These are phyloP conservation scores for Aspergillus unguis DNA, from an alignment of 2,329 filamentous ascomycete species.

Conservation along the genomic window DNA sequence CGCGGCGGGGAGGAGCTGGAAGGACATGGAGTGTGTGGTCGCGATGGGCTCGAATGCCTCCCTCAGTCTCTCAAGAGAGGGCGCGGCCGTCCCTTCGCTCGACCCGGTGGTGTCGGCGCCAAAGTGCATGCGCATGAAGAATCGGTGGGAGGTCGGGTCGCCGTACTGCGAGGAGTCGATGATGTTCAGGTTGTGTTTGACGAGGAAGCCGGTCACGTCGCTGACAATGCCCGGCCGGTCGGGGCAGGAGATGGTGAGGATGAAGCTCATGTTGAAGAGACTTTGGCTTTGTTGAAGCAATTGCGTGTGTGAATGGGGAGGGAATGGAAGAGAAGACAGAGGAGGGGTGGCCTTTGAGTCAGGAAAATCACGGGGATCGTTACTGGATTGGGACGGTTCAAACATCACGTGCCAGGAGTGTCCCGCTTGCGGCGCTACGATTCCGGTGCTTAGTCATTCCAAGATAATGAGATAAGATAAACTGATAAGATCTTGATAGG, in stretches of 20 bases:
- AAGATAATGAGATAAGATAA: too few species aligned
- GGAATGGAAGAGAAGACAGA: constrained; percentile 1
- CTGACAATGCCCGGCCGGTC: constrained; percentile 83
- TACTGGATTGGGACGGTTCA: background rate
- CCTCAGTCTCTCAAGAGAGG: constrained; percentile 50
- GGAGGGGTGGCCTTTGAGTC: constrained; percentile 1
- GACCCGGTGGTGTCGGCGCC: constrained; percentile 46
- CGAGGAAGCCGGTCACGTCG: constrained; percentile 75
- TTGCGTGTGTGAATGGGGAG: constrained; percentile 1
- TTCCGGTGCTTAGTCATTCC: too few species aligned
- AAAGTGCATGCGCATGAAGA: constrained; percentile 89
- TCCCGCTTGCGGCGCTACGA: background rate
- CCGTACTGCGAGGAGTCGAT: constrained; percentile 82
- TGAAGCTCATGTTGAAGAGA: constrained; percentile 53
- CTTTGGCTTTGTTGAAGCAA: constrained; percentile 24
- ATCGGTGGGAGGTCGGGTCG: constrained; percentile 68
- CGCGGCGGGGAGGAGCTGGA: constrained; percentile 65
- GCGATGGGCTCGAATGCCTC: constrained; percentile 61
- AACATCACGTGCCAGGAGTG: background rate
- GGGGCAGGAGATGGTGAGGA: constrained; percentile 78
- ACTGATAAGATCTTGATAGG: too few species aligned
- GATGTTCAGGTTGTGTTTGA: constrained; percentile 71
- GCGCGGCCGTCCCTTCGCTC: background rate
- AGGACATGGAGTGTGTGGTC: constrained; percentile 63
- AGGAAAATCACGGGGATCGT: background rate